Base-by-base conservation (phyloP, 202 grass and related monocot species). In the Carex sylvatica region DNA sequence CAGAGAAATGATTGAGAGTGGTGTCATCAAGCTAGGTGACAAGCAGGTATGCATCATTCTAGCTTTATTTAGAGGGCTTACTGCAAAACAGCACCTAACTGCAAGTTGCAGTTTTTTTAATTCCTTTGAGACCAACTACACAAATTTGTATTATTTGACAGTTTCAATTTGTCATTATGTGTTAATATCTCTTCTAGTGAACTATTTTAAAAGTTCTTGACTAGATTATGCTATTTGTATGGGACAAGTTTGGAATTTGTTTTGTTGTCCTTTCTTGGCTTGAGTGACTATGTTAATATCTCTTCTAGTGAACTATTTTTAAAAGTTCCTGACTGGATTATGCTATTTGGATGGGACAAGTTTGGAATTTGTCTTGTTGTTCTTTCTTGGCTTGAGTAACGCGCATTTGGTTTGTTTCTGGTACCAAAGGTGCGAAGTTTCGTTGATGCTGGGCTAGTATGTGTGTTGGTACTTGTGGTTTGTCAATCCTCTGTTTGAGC, bases 1-100 rank as follows among this genome's bases (percentile, higher is more conserved):
- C 84, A 97, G 93, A 81, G 93, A 97, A 88, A 97, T 97, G 93
- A 93, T 97, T 85, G 93, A 97, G 86, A 97, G 93, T 85, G 93
- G 93, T 90, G 93, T 97, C 52, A 97, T 97, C 83, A 97, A 97
- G 87, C 93, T 97, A 70, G 93, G 84, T 83, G 93, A 93, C 83
- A 97, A 92, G 80, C 94, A 97, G 94, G 94, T 97, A 85, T 85
- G 65, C 52, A 12, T 81, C 69, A 53, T 31, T 78, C 9, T 77
- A 51, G 22, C 38, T 36, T 84, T 63, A 5, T 83, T 72, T 38
- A 62, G 15, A 36, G 28, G 53, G 24, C 66, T 82, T 35, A 64
- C 65, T 82, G 14, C 12, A 55, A 54, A 61, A 33, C 6, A 75
- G 6, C 49, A 35, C 26, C 24, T 35, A 76, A 76, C 8, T 3